Conservation (phyloP, 2,329 filamentous ascomycete species). For the Aspergillus amoenus region DNA sequence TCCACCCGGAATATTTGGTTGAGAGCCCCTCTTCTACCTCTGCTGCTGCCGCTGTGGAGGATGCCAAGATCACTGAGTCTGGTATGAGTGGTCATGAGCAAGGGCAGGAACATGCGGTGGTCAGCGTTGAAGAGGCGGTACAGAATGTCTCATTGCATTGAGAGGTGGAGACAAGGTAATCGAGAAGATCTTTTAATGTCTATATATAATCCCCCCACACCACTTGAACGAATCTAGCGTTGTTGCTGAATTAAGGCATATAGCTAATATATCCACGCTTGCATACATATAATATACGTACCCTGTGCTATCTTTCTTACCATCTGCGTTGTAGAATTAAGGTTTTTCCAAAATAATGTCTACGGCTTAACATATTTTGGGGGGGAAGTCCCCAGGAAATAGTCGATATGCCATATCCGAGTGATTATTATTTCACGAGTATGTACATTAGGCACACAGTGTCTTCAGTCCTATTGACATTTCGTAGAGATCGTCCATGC, state of each 20-base stretch:
- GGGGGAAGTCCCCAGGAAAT: not conserved
- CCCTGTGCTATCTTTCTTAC: not conserved
- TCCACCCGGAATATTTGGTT: slow-evolving; percentile 1
- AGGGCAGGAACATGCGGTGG: not conserved
- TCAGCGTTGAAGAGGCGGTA: slow-evolving; percentile 37
- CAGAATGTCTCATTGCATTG: slow-evolving; percentile 30
- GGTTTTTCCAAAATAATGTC: not conserved
- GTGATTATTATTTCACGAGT: not conserved
- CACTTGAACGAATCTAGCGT: not conserved
- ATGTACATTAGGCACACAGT: not conserved
- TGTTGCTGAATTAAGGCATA: not conserved
- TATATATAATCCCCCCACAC: not conserved
- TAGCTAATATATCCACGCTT: not conserved
- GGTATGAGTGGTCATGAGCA: slow-evolving; percentile 2
- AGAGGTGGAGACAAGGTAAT: not conserved
- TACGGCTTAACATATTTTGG: too few relatives aligned
- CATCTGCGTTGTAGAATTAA: not conserved
- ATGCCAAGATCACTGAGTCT: not conserved
- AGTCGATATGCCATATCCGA: not conserved
- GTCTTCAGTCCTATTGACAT: not conserved
- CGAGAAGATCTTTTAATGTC: not conserved
- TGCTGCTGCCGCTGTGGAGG: not conserved
- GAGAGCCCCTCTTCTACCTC: not conserved
- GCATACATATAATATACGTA: not conserved
- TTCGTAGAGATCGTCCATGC: not conserved